Conservation (phyloP, 495 filamentous ascomycete species). For the Neurospora sp. region DNA sequence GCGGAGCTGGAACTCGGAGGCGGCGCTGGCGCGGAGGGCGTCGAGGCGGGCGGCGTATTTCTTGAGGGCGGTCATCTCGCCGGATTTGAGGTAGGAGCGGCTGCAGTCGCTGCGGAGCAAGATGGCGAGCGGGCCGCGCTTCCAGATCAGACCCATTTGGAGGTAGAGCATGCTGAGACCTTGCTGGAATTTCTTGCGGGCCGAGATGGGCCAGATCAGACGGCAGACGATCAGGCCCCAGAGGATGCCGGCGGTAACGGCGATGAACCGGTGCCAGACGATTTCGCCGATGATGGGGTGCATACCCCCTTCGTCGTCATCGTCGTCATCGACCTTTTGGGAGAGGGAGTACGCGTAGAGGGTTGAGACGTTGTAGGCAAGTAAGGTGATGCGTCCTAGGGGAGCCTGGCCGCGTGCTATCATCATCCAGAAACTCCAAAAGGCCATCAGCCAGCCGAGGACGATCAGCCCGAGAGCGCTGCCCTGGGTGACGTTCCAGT, state of each 20-base stretch:
- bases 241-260: constrained; percentile 76
- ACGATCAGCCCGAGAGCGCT: constrained; percentile 65
- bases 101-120: constrained; percentile 45
- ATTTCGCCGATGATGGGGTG: constrained; percentile 81
- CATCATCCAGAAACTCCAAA: constrained; percentile 83
- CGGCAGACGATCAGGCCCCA: constrained; percentile 91
- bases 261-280: constrained; percentile 77
- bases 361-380: constrained; percentile 95
- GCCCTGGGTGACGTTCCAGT: constrained; percentile 64
- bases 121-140: constrained; percentile 76
- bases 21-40: constrained; percentile 59
- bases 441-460: constrained; percentile 68
- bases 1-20: constrained; percentile 71
- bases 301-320: constrained; percentile 76
- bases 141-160: constrained; percentile 93
- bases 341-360: constrained; percentile 89
- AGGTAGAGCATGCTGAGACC: constrained; percentile 81
- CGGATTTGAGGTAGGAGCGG: constrained; percentile 65
- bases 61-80: constrained; percentile 63
- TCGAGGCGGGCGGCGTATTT: constrained; percentile 57
- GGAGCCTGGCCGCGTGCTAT: constrained; percentile 74
- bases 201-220: constrained; percentile 86
- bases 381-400: constrained; percentile 81
- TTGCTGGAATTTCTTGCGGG: constrained; percentile 73
- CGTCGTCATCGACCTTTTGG: constrained; percentile 65